Conservation (phyloP, 306 rosid genomes). For the Abrus pulchellus region DNA sequence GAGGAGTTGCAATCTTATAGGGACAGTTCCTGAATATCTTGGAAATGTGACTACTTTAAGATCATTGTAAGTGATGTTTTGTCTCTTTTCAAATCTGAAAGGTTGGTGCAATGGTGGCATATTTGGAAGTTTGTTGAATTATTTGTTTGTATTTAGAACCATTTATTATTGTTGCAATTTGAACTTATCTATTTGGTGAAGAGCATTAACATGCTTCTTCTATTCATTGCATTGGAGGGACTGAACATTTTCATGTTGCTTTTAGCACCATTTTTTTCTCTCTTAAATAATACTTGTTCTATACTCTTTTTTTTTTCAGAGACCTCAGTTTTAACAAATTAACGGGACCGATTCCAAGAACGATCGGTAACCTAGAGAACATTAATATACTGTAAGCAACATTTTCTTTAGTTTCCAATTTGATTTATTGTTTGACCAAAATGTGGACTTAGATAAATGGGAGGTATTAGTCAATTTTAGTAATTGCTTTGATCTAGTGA, state of each 20-base stretch:
- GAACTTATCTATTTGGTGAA: not conserved
- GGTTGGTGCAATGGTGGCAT: not conserved
- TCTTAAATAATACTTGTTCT: not conserved
- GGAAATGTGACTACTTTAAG: constrained; percentile 50
- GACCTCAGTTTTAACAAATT: constrained; percentile 57
- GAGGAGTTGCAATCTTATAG: constrained; percentile 59
- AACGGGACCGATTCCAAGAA: constrained; percentile 49
- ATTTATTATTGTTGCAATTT: not conserved
- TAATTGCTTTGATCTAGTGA: not conserved
- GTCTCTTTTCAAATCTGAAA: not conserved
- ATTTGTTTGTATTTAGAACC: not conserved
- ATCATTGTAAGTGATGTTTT: constrained; percentile 60
- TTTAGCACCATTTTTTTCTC: constrained; percentile 9
- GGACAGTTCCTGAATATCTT: constrained; percentile 55
- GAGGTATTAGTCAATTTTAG: constrained; percentile 2
- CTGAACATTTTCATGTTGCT: constrained; percentile 28
- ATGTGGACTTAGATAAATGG: not conserved
- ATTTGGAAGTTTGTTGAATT: not conserved
- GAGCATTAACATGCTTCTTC: not conserved
- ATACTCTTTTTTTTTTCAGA: constrained; percentile 40
- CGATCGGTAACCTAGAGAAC: constrained; percentile 25
- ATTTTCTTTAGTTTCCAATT: not conserved
- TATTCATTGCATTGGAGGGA: constrained; percentile 1
- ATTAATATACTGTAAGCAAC: constrained; percentile 49
- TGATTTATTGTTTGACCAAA: not conserved